Base-by-base conservation (phyloP, 2,329 filamentous ascomycete genomes). In the Cephalotrichum gorgonifer region DNA sequence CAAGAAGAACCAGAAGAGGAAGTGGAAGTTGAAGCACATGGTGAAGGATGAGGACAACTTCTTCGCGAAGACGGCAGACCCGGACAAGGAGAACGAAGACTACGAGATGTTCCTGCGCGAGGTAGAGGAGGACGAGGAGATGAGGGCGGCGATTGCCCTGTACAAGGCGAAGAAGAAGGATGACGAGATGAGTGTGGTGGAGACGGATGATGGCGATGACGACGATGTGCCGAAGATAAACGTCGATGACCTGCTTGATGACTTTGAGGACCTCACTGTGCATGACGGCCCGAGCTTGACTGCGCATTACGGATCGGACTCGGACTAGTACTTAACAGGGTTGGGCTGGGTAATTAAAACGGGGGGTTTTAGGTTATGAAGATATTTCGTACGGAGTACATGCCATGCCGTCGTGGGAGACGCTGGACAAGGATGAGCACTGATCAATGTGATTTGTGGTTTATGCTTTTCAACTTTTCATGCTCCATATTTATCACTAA, bases 81-180 rank as follows among this genome's bases (percentile, higher is more conserved):
- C 91, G 62, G 87, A 90, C 52, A 81, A 83, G 54, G 81, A 95
- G 72, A 90, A 97, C 62, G 79, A 84, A 55, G 93, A 98, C 67
- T 98, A 95, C 69, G 93, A 98, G 72, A 81, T 90, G 79, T 98
- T 98, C 80, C 71, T 98, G 73, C 84, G 86, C 43, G 93, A 98
- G 65, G 88, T 98, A 11, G 94, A 98, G 68, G 90, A 97, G 63
- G 93, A 98, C 64, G 78, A 86, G 47, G 93, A 98, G 61, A 74
- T 96, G 56, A 77, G 93, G 49, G 78, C 83, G 41, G 89, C 88
- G 1, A 72, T 98, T 62, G 86, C 88, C 43, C 65, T 98, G 58
- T 98, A 95, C 72, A 95, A 91, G 71, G 67, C 73, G 62, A 23
- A 26, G 4, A 66, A 72, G 60, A 72, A 68, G 63, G 66, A 70